Evolutionary conservation across 805 yeast genomes (phyloP), one percentile per base, ranked within the genome.

Genomic region (Barnettozyma salicaria): DNA sequence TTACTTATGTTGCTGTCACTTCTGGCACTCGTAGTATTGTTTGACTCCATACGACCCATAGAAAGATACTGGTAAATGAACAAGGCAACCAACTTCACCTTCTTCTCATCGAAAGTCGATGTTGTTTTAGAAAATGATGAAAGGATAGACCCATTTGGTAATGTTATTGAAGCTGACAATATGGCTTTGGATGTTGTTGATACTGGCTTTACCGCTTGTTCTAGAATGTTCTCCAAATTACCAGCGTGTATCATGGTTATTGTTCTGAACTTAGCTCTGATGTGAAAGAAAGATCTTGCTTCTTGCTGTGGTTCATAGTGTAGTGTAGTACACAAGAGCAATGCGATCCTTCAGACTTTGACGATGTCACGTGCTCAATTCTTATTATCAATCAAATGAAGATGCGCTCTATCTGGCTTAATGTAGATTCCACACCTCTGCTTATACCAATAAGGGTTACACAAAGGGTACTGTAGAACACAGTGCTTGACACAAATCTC

Each of bases 91-190:
- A 40, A 26, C 11, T 40, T 40, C 11, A 40, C 20, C 19, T 20
- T 33, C 19, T 29, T 32, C 10, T 21, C 21, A 21, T 32, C 34
- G 20, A 32, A 14, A 14, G 14, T 23, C 5, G 36, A 20, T 24
- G 30, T n/a, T 24, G 32, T 26, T 12, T 19, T 32, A 8, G 40
- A 29, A n/a, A 32, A 31, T 23, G 26, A 27, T n/a, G 40, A 37
- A 6, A 40, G 27, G 9, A 40, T 24, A 3, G 40, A 40, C 9
- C 43, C 43, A 26, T 40, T 36, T 19, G 43, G 43, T 10, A 40
- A 36, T 10, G 40, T 36, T 6, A 40, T 19, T 2, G 43, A 34
- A 7, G 32, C 7, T 1, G 43, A 36, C 4, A 35, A 20, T 5
- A 40, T 19, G 28, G 26, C 25, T 14, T 29, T 36, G 4, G 39